phyloP scores from a whole-genome alignment of 2,329 filamentous ascomycete genomes.

The Calonectria montana region DNA sequence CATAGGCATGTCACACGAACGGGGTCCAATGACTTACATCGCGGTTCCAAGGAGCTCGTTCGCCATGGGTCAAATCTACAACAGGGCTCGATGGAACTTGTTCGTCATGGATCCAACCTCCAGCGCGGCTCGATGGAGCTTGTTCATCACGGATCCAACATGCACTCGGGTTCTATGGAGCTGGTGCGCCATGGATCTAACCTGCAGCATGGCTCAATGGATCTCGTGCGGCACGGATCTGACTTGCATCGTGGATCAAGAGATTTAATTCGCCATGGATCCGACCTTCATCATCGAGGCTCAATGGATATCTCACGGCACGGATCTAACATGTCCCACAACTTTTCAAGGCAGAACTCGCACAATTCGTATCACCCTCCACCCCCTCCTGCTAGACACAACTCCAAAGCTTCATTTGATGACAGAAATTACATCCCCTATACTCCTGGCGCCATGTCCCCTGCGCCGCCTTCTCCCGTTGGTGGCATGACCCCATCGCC shows the following conservation, averaged over 20 bases:
- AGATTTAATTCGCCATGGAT: slow-evolving; percentile 50
- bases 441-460: slow-evolving; percentile 70
- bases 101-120: slow-evolving; percentile 48
- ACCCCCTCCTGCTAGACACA: slow-evolving; percentile 35
- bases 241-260: slow-evolving; percentile 26
- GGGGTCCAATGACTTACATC: slow-evolving; percentile 53
- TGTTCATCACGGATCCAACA: slow-evolving; percentile 49
- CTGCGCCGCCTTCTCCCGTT: slow-evolving; percentile 75
- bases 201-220: slow-evolving; percentile 44
- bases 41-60: slow-evolving; percentile 44
- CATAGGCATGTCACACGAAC: slow-evolving; percentile 73
- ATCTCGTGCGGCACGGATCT: slow-evolving; percentile 50
- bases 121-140: slow-evolving; percentile 36
- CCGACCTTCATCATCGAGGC: slow-evolving; percentile 48
- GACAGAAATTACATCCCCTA: slow-evolving; percentile 49
- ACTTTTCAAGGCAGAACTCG: slow-evolving; percentile 53
- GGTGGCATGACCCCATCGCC: slow-evolving; percentile 86
- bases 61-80: slow-evolving; percentile 49
- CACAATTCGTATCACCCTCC: slow-evolving; percentile 49
- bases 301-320: slow-evolving; percentile 47
- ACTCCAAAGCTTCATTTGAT: slow-evolving; percentile 43
- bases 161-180: slow-evolving; percentile 29
- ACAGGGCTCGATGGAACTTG: slow-evolving; percentile 37
- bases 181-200: slow-evolving; percentile 51
- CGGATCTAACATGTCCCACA: slow-evolving; percentile 50